These are phyloP conservation scores for Hypocrella siamensis DNA, from an alignment of 2,329 filamentous ascomycete species.

Conservation along the genomic window DNA sequence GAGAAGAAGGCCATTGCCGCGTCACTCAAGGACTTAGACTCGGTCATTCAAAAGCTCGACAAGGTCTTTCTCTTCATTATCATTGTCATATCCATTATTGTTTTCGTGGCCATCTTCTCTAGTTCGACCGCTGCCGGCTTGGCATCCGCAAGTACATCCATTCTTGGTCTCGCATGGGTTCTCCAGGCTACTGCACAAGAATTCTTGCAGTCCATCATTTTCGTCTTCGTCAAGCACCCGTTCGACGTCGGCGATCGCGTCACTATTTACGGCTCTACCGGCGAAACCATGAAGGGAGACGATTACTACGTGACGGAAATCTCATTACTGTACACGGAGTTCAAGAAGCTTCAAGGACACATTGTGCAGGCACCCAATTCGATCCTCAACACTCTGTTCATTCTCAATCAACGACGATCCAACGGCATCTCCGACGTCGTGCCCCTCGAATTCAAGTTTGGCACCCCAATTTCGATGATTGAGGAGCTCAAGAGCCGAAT, in stretches of 20 bases:
- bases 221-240: constrained; percentile 93
- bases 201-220: constrained; percentile 84
- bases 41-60: constrained; percentile 80
- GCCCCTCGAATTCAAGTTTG: constrained; percentile 73
- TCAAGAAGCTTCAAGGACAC: constrained; percentile 97
- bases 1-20: constrained; percentile 93
- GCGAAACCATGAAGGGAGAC: constrained; percentile 61
- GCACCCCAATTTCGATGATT: constrained; percentile 70
- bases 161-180: constrained; percentile 86
- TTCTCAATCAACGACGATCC: constrained; percentile 84
- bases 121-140: constrained; percentile 79
- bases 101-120: constrained; percentile 81
- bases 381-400: constrained; percentile 82
- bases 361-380: constrained; percentile 94
- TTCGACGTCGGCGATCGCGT: constrained; percentile 94
- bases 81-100: constrained; percentile 60
- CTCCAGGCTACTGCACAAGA: constrained; percentile 88
- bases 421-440: constrained; percentile 78
- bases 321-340: constrained; percentile 83
- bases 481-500: constrained; percentile 67
- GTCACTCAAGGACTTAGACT: constrained; percentile 87
- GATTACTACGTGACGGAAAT: constrained; percentile 97
- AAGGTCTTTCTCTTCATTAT: constrained; percentile 82
- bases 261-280: constrained; percentile 79
- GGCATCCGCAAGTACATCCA: constrained; percentile 73